A percentile compares a stretch with the other conserved stretches of the same genome.
Conservation (phyloP, 148 eudicot genomes). For the Fallopia convolvulus region DNA sequence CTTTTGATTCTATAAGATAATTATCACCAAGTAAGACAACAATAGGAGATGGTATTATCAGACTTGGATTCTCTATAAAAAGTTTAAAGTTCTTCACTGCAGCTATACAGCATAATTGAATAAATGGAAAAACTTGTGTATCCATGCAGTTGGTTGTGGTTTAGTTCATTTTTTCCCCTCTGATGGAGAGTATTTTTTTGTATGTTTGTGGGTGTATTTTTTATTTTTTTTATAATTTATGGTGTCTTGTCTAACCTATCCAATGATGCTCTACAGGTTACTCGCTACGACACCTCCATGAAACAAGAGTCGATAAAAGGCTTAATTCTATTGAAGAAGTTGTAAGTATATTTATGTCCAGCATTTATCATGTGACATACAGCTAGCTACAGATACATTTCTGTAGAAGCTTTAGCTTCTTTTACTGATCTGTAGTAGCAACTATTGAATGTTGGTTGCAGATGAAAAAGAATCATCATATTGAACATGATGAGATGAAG, state of each 20-base stretch:
- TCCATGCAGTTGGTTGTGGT: not conserved
- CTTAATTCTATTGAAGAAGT: constrained; percentile 80
- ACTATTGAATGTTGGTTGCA: constrained; percentile 24
- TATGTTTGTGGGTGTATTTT: not conserved
- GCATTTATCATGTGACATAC: not conserved
- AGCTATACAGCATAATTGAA: not conserved
- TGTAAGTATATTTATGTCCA: constrained; percentile 35
- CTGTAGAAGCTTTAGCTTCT: not conserved
- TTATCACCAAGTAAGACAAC: not conserved
- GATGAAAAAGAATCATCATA: constrained; percentile 56
- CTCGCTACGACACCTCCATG: constrained; percentile 74
- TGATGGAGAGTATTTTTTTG: not conserved
- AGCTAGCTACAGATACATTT: not conserved
- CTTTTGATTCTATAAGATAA: not conserved
- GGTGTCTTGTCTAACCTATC: not conserved
- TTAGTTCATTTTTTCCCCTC: not conserved
- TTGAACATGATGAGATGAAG: constrained; percentile 66
- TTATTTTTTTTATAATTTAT: not conserved
- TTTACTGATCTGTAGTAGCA: not conserved
- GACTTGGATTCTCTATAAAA: not conserved
- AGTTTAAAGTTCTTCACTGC: not conserved
- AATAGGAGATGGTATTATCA: not conserved
- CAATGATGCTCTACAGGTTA: constrained; percentile 57
- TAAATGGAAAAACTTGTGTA: not conserved
- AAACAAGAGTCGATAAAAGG: constrained; percentile 60